Base-by-base conservation (phyloP, 176 grass and related monocot species). In the Eleusine indica region DNA sequence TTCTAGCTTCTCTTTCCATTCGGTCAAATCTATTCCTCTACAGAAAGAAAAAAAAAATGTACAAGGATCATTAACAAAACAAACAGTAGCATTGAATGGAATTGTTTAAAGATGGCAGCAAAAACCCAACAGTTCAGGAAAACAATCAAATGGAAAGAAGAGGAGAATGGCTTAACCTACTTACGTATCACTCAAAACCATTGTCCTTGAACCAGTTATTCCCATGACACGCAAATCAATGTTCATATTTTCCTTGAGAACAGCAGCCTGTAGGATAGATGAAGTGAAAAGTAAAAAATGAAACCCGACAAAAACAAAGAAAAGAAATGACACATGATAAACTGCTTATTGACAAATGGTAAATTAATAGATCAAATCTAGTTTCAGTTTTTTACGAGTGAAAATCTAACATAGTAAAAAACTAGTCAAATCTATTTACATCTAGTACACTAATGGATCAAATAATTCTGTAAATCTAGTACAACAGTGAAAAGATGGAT, bases 211-310 rank as follows among this genome's bases (percentile, higher is more conserved):
- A 54, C 94, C 94, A 83, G 78, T 86, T 61, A 97, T 91, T 86
- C 94, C 94, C 77, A 97, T 88, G 40, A 97, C 86, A 85, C 94
- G 94, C 81, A 97, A 68, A 83, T 97, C 94, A 83, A 97, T 97
- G 82, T 91, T 97, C 68, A 97, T 73, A 39, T 97, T 88, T 89
- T 93, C 94, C 74, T 97, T 97, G 15, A 97, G 88, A 71, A 81
- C 66, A 15, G 87, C 91, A 67, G 89, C 87, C 94, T 93, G 76
- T 77, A 85, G 2, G 68, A 44, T 54, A 74, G 19, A 72, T 18
- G 13, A 79, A 54, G 35, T 46, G 7, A 29, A 19, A 52, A 80
- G 35, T 80, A 52, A 73, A 51, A 40, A 40, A 74, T 38, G 18
- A 39, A 83, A 16, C 40, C 54, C 9, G 32, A 35, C 54, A 73